These are phyloP conservation scores for Phragmites australis DNA, from an alignment of 176 grass and related monocot genomes.

Conservation along the genomic window DNA sequence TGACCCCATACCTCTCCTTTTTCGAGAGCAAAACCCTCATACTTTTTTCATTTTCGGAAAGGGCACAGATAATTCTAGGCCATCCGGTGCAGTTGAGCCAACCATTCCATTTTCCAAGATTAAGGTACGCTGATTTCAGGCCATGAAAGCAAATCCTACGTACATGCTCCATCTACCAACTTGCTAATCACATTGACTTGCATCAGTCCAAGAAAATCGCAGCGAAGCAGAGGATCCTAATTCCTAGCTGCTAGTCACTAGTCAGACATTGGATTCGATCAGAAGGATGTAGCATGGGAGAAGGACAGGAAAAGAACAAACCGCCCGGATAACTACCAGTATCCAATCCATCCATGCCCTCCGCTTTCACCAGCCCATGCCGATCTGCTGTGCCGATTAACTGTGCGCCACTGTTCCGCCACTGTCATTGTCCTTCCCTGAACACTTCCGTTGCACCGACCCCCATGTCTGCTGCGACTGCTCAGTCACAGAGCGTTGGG, in stretches of 20 bases:
- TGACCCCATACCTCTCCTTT: not conserved
- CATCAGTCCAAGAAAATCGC: not conserved
- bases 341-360: not conserved
- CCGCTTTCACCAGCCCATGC: constrained; percentile 16
- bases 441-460: not conserved
- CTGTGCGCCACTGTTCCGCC: not conserved
- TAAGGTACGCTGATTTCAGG: not conserved
- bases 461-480: constrained; percentile 3
- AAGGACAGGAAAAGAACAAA: constrained; percentile 27
- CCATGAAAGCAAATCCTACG: not conserved
- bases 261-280: constrained; percentile 44
- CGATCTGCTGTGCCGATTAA: constrained; percentile 30
- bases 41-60: not conserved
- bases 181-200: not conserved
- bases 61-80: not conserved
- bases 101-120: constrained; percentile 21
- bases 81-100: constrained; percentile 2
- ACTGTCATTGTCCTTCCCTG: not conserved
- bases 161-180: not conserved
- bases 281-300: not conserved
- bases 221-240: not conserved
- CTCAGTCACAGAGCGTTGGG: not conserved
- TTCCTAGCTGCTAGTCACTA: not conserved
- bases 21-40: no score
- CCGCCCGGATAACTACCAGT: constrained; percentile 17